Base-by-base conservation (phyloP, 2,329 filamentous ascomycete species). In the Botryotinia globosa region DNA sequence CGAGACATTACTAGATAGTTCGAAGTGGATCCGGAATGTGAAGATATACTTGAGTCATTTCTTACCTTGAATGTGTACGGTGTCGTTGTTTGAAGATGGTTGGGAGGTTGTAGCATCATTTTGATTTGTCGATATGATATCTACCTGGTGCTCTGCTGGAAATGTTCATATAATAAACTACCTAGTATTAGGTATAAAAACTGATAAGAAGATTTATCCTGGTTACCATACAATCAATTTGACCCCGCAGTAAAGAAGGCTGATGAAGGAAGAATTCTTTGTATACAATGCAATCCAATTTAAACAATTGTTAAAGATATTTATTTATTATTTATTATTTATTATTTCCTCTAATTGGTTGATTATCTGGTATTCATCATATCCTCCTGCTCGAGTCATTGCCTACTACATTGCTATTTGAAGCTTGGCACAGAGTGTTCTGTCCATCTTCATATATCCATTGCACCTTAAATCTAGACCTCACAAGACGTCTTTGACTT, bases 241-340 rank as follows among this genome's bases (percentile, higher is more conserved):
- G 37, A 66, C 64, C 64, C 64, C 64, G 32, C 64, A 66, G 32
- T 34, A 8, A 44, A 37, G 25, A 63, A 42, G 34, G 58, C 58
- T 37, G 32, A 37, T 16, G 25, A 37, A 42, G 25, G 12, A 18
- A 14, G 34, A 9, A 42, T n/a, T n/a, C n/a, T n/a, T n/a, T n/a
- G n/a, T 18, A 59, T 9, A 25, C 37, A 22, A 63, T n/a, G 37
- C 29, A 63, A 42, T 42, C 59, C 59, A 29, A 42, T 9, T 29
- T 20, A 29, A 6, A 25, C 25, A 29, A 29, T 37, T 37, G 37
- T 37, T 1, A 37, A 37, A 37, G 37, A 37, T 37, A 2, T 37
- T 2, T 32, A 32, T 32, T 37, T 37, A 37, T 9, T 44, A 12
- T 39, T 39, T 39, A 42, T 42, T 16, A 14, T 44, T 20, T 25